Percentiles rank a stretch among this genome's conserved stretches.
Evolutionary conservation across 139 green algal genomes (phyloP).

Genomic region (Volvox reticuliferus): DNA sequence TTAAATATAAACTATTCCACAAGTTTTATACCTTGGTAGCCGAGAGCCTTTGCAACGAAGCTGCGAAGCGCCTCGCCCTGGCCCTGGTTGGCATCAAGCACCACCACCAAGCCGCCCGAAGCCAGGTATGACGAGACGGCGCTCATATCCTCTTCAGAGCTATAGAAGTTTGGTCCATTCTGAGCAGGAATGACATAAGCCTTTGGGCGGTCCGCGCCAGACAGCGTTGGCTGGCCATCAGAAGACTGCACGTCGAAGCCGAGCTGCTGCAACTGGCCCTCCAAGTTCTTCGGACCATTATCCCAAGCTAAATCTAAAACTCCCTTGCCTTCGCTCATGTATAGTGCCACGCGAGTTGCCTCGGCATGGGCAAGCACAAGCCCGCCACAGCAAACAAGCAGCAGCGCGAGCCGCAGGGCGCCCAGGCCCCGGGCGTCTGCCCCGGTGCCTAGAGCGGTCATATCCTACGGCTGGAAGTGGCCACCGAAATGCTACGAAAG

Average conservation of each 20-base stretch:
- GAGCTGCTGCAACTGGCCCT: background rate
- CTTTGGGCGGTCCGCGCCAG: slow-evolving; percentile 8
- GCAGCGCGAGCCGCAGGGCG: slow-evolving; percentile 1
- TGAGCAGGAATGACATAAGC: slow-evolving; percentile 41
- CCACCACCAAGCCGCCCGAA: slow-evolving; percentile 1
- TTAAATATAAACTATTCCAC: too few species aligned
- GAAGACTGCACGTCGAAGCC: slow-evolving; percentile 18
- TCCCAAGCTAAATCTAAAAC: slow-evolving; percentile 35
- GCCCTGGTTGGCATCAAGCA: background rate
- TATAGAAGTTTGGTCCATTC: slow-evolving; percentile 5
- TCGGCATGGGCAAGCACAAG: background rate
- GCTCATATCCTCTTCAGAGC: slow-evolving; percentile 15
- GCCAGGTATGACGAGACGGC: background rate
- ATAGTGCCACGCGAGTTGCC: slow-evolving; percentile 1
- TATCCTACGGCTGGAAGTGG: background rate
- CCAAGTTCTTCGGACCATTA: slow-evolving; percentile 19
- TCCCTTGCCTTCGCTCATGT: slow-evolving; percentile 24
- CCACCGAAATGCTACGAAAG: background rate
- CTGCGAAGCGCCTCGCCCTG: background rate
- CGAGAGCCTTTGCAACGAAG: background rate
- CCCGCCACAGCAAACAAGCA: slow-evolving; percentile 1
- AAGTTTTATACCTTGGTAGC: slow-evolving; percentile 5
- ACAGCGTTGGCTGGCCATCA: slow-evolving; percentile 40
- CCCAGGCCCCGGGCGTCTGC: background rate
- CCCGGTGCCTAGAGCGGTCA: slow-evolving; percentile 1